Percentiles rank a stretch among this genome's conserved stretches.
phyloP scores from a whole-genome alignment of 2,329 filamentous ascomycete genomes.

The Didymella lethalis region DNA sequence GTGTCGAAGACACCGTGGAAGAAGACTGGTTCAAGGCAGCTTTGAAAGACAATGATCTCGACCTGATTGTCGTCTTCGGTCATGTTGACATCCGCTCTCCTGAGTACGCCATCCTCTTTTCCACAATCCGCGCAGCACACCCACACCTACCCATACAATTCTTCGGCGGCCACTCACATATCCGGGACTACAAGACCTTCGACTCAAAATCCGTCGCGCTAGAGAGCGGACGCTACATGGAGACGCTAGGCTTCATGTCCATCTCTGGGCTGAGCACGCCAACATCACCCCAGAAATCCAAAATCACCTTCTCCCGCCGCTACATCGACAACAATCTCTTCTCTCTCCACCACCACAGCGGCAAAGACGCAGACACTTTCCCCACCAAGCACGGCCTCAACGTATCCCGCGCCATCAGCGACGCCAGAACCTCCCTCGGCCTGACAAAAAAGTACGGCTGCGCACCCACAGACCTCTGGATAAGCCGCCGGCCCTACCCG shows the following conservation, averaged over 20 bases:
- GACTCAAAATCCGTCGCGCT: constrained; percentile 80
- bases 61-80: constrained; percentile 85
- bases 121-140: constrained; percentile 76
- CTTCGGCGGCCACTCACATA: constrained; percentile 90
- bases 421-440: constrained; percentile 72
- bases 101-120: constrained; percentile 80
- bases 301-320: constrained; percentile 72
- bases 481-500: constrained; percentile 79
- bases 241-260: constrained; percentile 94
- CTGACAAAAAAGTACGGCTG: constrained; percentile 84
- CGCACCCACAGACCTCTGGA: constrained; percentile 81
- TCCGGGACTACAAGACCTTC: constrained; percentile 82
- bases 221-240: constrained; percentile 90
- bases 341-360: constrained; percentile 82
- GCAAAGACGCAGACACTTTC: constrained; percentile 75
- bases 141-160: constrained; percentile 88
- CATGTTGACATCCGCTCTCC: constrained; percentile 83
- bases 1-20: constrained; percentile 79
- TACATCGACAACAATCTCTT: constrained; percentile 96
- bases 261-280: constrained; percentile 69
- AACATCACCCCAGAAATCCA: constrained; percentile 26
- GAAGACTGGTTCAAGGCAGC: constrained; percentile 89
- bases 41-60: constrained; percentile 78
- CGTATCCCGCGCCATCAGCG: constrained; percentile 72
- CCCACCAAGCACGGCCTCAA: constrained; percentile 76